Conservation (phyloP, 306 rosid species). For the Leucaena leucocephala region DNA sequence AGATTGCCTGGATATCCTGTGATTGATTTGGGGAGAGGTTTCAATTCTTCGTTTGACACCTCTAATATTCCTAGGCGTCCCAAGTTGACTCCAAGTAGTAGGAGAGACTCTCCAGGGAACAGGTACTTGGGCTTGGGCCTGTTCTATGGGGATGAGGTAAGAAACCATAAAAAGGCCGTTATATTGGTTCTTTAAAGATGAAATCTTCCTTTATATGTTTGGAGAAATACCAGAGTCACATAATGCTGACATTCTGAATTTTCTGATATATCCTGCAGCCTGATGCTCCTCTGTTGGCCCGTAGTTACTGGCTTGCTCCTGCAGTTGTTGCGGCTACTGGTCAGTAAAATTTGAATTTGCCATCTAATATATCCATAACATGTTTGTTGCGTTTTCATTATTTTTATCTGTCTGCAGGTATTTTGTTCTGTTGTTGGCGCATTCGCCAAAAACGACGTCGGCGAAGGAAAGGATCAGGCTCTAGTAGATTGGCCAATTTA, state of each 20-base stretch:
- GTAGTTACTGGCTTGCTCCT: slow-evolving; percentile 85
- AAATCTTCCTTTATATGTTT: slow-evolving; percentile 5
- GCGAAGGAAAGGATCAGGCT: slow-evolving; percentile 72
- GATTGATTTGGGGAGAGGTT: slow-evolving; percentile 67
- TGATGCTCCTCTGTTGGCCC: slow-evolving; percentile 69
- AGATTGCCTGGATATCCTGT: slow-evolving; percentile 79
- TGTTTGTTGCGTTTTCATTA: background rate
- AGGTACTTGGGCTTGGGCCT: slow-evolving; percentile 57
- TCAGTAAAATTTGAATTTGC: slow-evolving; percentile 43
- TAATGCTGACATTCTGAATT: slow-evolving; percentile 16
- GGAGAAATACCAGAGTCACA: background rate
- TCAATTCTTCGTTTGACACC: slow-evolving; percentile 53
- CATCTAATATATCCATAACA: slow-evolving; percentile 4
- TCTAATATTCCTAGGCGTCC: slow-evolving; percentile 38
- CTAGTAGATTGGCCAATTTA: slow-evolving; percentile 62
- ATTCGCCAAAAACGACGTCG: slow-evolving; percentile 84
- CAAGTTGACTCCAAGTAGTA: slow-evolving; percentile 36
- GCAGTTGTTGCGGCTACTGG: slow-evolving; percentile 71
- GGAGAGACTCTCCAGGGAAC: slow-evolving; percentile 56
- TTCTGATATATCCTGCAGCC: slow-evolving; percentile 56
- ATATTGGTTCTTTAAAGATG: background rate
- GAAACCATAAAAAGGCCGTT: slow-evolving; percentile 30
- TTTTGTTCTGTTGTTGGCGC: slow-evolving; percentile 78
- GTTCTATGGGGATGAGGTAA: slow-evolving; percentile 86
- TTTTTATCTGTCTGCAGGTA: slow-evolving; percentile 48